Evolutionary conservation across 495 filamentous ascomycete genomes (phyloP).

Genomic region (Aspergillus taichungensis): DNA sequence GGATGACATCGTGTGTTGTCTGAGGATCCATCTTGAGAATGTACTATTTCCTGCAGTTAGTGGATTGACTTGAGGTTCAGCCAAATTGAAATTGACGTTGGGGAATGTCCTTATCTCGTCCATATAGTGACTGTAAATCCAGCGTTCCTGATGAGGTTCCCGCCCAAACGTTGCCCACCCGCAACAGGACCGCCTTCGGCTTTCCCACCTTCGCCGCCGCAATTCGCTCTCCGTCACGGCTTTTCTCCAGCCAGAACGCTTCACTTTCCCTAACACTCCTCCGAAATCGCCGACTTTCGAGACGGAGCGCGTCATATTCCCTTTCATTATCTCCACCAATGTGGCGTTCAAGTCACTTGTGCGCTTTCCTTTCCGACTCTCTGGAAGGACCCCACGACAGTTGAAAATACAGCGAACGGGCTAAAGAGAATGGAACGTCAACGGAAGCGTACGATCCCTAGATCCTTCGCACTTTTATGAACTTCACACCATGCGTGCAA

Average conservation of each 20-base stretch:
- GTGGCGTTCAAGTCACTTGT: constrained; percentile 36
- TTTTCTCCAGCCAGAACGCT: constrained; percentile 1
- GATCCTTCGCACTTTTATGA: neutral
- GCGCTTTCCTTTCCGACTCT: constrained; percentile 31
- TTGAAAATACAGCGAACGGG: constrained; percentile 14
- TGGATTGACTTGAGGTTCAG: no score
- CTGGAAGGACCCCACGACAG: constrained; percentile 31
- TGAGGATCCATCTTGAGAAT: no score
- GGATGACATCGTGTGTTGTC: no score
- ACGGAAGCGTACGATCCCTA: constrained; percentile 59
- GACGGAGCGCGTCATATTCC: constrained; percentile 9
- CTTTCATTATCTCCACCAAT: constrained; percentile 21
- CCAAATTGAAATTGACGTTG: no score
- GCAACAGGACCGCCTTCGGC: constrained; percentile 5
- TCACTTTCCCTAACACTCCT: constrained; percentile 1
- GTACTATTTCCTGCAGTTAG: no score
- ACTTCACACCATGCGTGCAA: no score
- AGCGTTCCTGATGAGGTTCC: no score
- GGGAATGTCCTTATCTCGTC: no score
- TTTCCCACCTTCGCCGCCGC: constrained; percentile 9
- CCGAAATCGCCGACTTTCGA: constrained; percentile 5
- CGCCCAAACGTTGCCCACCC: neutral
- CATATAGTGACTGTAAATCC: no score
- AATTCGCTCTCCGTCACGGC: constrained; percentile 1
- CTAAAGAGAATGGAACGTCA: constrained; percentile 63